Evolutionary conservation across 495 filamentous ascomycete genomes (phyloP).

Genomic region (Daldinia bambusicola): DNA sequence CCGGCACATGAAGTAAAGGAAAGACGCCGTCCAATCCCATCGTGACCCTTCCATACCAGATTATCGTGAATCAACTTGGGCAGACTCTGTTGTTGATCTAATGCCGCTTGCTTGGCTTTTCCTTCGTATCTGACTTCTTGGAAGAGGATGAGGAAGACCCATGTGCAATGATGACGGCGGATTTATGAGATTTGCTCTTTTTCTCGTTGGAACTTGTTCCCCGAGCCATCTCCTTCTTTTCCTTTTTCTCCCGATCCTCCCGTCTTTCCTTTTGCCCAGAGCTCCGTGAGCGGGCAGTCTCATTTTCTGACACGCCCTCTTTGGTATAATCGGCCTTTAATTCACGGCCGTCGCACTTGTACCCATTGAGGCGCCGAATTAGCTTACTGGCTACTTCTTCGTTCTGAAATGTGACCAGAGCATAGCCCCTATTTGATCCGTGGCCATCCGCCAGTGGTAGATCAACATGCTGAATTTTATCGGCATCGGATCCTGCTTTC

Average conservation of each 20-base stretch:
- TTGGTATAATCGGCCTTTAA: conserved; percentile 44
- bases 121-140: conserved; percentile 31
- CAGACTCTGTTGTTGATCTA: background rate
- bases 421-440: conserved; percentile 44
- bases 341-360: conserved; percentile 42
- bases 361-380: conserved; percentile 42
- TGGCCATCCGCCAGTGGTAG: conserved; percentile 41
- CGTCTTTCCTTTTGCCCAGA: conserved; percentile 42
- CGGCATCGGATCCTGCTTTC: conserved; percentile 43
- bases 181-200: conserved; percentile 43
- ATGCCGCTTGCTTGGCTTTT: conserved; percentile 38
- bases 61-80: background rate
- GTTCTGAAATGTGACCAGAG: conserved; percentile 41
- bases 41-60: background rate
- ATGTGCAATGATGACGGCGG: conserved; percentile 45
- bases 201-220: conserved; percentile 37
- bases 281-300: conserved; percentile 22
- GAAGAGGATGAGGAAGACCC: conserved; percentile 39
- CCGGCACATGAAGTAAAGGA: conserved; percentile 15
- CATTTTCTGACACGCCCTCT: conserved; percentile 45
- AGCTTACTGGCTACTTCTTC: conserved; percentile 45
- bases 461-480: conserved; percentile 46
- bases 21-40: conserved; percentile 11
- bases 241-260: conserved; percentile 41
- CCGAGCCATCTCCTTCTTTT: conserved; percentile 38